Evolutionary conservation across 345 rosid species (phyloP), one percentile per base, ranked within the genome.

Genomic region (Physaria fendleri): DNA sequence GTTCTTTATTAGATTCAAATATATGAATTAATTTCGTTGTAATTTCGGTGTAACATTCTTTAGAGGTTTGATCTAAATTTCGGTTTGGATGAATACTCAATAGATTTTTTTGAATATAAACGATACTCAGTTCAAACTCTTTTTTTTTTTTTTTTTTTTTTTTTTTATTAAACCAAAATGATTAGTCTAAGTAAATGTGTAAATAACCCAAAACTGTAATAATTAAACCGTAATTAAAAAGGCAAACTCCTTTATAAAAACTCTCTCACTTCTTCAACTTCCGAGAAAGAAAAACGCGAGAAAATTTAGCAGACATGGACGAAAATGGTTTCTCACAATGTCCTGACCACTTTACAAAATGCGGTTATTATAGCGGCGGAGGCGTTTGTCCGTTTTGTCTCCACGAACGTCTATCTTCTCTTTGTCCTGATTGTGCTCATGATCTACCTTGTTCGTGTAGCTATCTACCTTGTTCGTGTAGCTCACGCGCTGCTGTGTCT

Each of bases 311-410:
- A 24, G 46, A 65, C 30, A 69, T 78, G 64, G 91, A 83, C 62
- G 98, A 92, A 56, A 93, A 78, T 29, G 87, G 78, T 11, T 66
- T 73, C 3, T 77, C 90, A 77, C 90, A 84, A 69, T 92, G 98
- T 69, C 67, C 60, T 2, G 70, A 65, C 44, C 98, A 88, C 71
- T 90, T 88, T 12, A 72, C 85, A 0, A 80, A 67, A 65, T 82
- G 86, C 43, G 68, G 57, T 61, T 69, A 28, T 11, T 8, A 35
- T 2, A 34, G 16, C 83, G 84, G 64, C 73, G 92, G 10, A 63
- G 98, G 98, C 43, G 79, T 91, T 64, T 91, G 96, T 62, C 90
- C 95, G 33, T 70, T 76, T 18, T 91, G 98, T 78, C 95, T 91
- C 60, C 74, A 79, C 22, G 95, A 88, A 8, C 78, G 90, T 3